phyloP scores from a whole-genome alignment of 345 rosid species.

The Passiflora organensis region DNA sequence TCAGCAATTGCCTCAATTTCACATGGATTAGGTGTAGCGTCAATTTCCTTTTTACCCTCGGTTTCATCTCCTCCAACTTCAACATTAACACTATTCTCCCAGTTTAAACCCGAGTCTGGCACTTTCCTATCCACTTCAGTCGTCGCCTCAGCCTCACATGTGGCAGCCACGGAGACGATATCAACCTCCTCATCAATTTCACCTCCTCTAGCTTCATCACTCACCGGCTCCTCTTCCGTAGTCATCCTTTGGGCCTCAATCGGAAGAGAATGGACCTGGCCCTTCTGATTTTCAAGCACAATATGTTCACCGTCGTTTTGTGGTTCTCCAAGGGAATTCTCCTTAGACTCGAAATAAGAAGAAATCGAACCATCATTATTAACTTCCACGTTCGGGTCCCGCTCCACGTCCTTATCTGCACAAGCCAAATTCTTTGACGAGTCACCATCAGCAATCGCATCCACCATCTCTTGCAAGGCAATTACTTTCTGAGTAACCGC shows the following conservation, averaged over 20 bases:
- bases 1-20: too few relatives aligned
- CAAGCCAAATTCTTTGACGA: not conserved
- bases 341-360: too few relatives aligned
- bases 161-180: not conserved
- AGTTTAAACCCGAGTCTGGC: not conserved
- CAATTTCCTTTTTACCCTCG: too few relatives aligned
- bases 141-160: not conserved
- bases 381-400: not conserved
- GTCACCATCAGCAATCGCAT: constrained; percentile 21
- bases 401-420: not conserved
- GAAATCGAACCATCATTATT: not conserved
- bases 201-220: not conserved
- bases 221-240: not conserved
- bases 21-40: too few relatives aligned
- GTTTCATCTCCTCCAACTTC: not conserved
- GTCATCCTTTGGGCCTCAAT: not conserved
- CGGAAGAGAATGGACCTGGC: too few relatives aligned
- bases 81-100: not conserved
- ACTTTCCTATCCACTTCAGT: too few relatives aligned
- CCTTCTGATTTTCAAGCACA: too few relatives aligned
- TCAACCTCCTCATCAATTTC: not conserved
- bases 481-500: constrained; percentile 48
- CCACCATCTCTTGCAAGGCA: constrained; percentile 49
- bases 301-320: too few relatives aligned
- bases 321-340: too few relatives aligned